Evolutionary conservation across 192 early-diverging fungal genomes (phyloP), one percentile per base, ranked within the genome.

Genomic region (Umbelopsis vinacea): DNA sequence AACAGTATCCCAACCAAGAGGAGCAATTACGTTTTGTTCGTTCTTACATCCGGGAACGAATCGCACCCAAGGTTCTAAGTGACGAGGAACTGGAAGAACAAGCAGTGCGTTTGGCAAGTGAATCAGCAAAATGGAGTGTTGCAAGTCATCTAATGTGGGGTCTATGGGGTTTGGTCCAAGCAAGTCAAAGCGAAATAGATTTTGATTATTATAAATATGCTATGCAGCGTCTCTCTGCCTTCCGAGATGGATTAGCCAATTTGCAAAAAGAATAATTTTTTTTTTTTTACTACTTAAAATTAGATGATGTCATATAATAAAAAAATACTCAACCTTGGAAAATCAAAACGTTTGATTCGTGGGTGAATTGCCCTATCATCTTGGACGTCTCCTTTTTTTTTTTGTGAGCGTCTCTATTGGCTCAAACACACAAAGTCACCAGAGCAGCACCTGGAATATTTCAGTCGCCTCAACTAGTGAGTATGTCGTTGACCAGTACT

Each of bases 81-180:
- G 72, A 67, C 10, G 46, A 63, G 8, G 54, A 66, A 23, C 26
- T 43, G 0, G 19, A 63, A 19, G 22, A 66, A 19, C 66, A 55
- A 4, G 46, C 71, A 3, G 84, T 81, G 26, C 66, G 67, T 8
- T 69, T 85, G 52, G 75, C 78, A 23, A 77, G 73, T 46, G 88
- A 89, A 37, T 71, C 74, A 52, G 19, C 70, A 19, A 72, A 71
- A 43, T 85, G 79, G 78, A 68, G 75, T 23, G 67, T 87, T 57
- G 75, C 83, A 6, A 75, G 79, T 17, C 92, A 93, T 52, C 69
- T 91, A 38, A 82, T 88, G 74, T 94, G 93, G 93, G 91, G 91
- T 0, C 74, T 94, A 0, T 94, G 93, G 93, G 91, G 91, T 3
- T 76, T 94, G 0, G 73, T 94, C 17, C 92, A 92, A 73, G 88